phyloP scores from a whole-genome alignment of 2,329 filamentous ascomycete species.

The Lasiodiplodia sp. region DNA sequence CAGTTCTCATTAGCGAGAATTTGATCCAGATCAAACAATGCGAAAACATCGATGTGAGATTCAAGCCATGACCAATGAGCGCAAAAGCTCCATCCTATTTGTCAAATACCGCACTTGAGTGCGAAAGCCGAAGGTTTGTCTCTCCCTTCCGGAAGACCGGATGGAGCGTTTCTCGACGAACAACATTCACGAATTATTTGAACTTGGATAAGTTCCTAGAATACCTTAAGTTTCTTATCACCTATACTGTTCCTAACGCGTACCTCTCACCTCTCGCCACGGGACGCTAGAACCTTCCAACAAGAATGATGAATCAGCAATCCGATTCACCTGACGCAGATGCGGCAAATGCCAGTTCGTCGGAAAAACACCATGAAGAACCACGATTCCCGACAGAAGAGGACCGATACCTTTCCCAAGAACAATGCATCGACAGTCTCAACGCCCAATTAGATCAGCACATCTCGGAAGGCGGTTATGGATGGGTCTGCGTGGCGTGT shows the following conservation, averaged over 20 bases:
- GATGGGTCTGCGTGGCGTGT: slow-evolving; percentile 43
- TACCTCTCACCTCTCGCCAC: not conserved
- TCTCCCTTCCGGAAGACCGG: not conserved
- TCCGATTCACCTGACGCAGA: not conserved
- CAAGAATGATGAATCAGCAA: not conserved
- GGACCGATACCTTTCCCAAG: not conserved
- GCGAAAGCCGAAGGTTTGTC: not conserved
- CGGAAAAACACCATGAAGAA: not conserved
- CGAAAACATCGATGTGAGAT: not conserved
- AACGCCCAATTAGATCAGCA: slow-evolving; percentile 18
- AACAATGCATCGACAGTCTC: not conserved
- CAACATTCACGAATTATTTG: not conserved
- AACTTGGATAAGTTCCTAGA: not conserved
- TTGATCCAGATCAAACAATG: not conserved
- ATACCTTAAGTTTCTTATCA: no score
- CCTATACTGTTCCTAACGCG: not conserved
- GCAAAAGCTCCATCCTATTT: not conserved
- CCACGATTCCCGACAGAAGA: not conserved
- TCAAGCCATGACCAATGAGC: not conserved
- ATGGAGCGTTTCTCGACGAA: not conserved
- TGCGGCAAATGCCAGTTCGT: not conserved
- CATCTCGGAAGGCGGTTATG: slow-evolving; percentile 44
- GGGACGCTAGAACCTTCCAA: not conserved
- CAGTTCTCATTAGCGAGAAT: not conserved
- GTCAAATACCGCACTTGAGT: not conserved